phyloP scores from a whole-genome alignment of 495 filamentous ascomycete genomes.

The Diplogelasinospora grovesii region DNA sequence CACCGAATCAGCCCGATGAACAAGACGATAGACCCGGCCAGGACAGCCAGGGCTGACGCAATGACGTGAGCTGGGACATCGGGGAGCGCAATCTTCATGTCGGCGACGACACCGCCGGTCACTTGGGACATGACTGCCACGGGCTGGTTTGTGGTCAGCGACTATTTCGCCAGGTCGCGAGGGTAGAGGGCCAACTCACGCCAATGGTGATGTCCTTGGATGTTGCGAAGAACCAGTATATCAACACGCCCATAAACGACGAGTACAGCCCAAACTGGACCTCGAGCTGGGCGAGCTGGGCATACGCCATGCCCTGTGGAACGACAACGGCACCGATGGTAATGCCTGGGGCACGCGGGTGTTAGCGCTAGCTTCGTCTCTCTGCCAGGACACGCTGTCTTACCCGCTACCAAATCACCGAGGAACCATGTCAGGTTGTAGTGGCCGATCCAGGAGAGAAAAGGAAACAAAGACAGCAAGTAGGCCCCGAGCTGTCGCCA shows the following conservation, averaged over 20 bases:
- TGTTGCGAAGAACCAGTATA: conserved; percentile 99
- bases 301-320: conserved; percentile 97
- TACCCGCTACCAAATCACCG: conserved; percentile 87
- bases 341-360: conserved; percentile 51
- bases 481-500: conserved; percentile 51
- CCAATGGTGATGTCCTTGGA: conserved; percentile 99
- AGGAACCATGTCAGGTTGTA: conserved; percentile 88
- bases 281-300: conserved; percentile 68
- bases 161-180: not conserved
- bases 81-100: conserved; percentile 50
- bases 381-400: conserved; percentile 15
- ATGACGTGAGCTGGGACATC: conserved; percentile 55
- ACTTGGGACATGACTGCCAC: conserved; percentile 94
- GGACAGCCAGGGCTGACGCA: conserved; percentile 72
- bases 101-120: conserved; percentile 68
- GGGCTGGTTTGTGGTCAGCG: conserved; percentile 48
- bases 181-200: conserved; percentile 46
- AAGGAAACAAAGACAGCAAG: conserved; percentile 69
- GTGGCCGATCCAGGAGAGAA: conserved; percentile 74
- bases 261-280: conserved; percentile 89
- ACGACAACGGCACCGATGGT: conserved; percentile 95
- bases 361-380: conserved; percentile 11
- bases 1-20: conserved; percentile 72
- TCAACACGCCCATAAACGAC: conserved; percentile 92
- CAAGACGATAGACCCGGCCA: conserved; percentile 74